Base-by-base conservation (phyloP, 108 stramenopile genomes). In the Cyclotella distinguenda region DNA sequence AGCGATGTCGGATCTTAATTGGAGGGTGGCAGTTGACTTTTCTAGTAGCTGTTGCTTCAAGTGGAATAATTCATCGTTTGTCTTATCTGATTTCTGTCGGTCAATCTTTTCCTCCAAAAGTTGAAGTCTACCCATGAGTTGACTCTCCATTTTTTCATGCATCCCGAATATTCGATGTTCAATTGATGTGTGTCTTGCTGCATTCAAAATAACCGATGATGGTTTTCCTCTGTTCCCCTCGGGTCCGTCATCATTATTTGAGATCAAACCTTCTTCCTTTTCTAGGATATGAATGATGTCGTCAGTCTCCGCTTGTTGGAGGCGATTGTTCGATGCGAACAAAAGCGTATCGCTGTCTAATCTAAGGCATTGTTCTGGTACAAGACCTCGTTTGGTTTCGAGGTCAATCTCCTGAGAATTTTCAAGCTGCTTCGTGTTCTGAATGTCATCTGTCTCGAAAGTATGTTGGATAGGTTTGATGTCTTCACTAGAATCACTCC, bases 121-220 rank as follows among this genome's bases (percentile, higher is more conserved):
- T 27, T 77, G 64, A 36, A 81, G 43, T 11, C 65, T 70, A 39
- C 73, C 43, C 16, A 67, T 61, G 12, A 81, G 47, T 39, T 81
- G 70, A 36, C 12, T 22, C 35, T 80, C 78, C 72, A 80, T 80
- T 15, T 74, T 68, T 45, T 64, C 28, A 38, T 81, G 75, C 11
- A 81, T 46, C 4, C 35, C 32, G 4, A 45, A 62, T 18, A 81
- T 57, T 21, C 75, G 46, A 38, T 72, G 65, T 38, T 81, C 80
- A 55, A 77, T 67, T 13, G 64, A 67, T 10, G 23, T 40, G 19
- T 31, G 19, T n/a, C 18, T 38, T 25, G 15, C 35, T n/a, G 55
- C 15, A 54, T 15, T 31, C n/a, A n/a, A n/a, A n/a, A n/a, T n/a
- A n/a, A n/a, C n/a, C n/a, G n/a, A n/a, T n/a, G n/a, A n/a, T n/a